These are phyloP conservation scores for Coleophoma cylindrospora DNA, from an alignment of 2,329 filamentous ascomycete genomes.

Conservation along the genomic window DNA sequence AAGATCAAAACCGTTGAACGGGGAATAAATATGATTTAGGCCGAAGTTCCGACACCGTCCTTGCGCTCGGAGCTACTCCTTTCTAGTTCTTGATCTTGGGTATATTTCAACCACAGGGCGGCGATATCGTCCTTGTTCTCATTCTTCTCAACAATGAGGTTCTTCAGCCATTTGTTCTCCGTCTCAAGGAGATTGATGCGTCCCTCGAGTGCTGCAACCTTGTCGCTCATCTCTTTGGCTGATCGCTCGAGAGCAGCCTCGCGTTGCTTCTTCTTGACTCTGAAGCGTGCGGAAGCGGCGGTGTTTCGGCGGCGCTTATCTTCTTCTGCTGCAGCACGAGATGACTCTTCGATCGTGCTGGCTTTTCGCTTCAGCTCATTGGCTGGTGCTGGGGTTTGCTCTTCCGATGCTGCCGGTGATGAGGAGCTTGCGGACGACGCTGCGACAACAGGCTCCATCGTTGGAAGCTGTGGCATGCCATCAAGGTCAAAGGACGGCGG, in stretches of 20 bases:
- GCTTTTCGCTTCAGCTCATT: conserved; percentile 25
- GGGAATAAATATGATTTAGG: conserved; percentile 1
- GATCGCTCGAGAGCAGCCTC: conserved; percentile 80
- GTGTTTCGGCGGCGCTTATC: conserved; percentile 89
- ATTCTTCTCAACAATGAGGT: conserved; percentile 77
- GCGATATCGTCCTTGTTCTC: conserved; percentile 38
- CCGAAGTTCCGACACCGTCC: conserved; percentile 25
- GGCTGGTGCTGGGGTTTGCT: conserved; percentile 13
- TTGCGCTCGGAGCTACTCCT: conserved; percentile 24
- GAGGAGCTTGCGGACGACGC: conserved; percentile 14
- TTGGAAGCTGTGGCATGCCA: conserved; percentile 2
- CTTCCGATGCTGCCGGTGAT: conserved; percentile 14
- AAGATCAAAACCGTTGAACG: background rate
- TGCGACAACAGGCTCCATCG: conserved; percentile 13
- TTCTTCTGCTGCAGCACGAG: conserved; percentile 74
- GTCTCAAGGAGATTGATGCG: conserved; percentile 74
- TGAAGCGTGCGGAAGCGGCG: conserved; percentile 81
- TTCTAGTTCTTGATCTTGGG: conserved; percentile 21
- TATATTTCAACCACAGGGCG: conserved; percentile 33
- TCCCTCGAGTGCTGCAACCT: conserved; percentile 67
- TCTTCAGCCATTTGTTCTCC: conserved; percentile 79
- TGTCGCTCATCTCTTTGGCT: conserved; percentile 79
- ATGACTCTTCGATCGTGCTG: conserved; percentile 53
- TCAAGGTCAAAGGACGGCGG: conserved; percentile 12
- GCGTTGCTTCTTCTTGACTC: conserved; percentile 93